These are phyloP conservation scores for Magnolia officinalis DNA, from an alignment of 164 flowering plant genomes.

Conservation along the genomic window DNA sequence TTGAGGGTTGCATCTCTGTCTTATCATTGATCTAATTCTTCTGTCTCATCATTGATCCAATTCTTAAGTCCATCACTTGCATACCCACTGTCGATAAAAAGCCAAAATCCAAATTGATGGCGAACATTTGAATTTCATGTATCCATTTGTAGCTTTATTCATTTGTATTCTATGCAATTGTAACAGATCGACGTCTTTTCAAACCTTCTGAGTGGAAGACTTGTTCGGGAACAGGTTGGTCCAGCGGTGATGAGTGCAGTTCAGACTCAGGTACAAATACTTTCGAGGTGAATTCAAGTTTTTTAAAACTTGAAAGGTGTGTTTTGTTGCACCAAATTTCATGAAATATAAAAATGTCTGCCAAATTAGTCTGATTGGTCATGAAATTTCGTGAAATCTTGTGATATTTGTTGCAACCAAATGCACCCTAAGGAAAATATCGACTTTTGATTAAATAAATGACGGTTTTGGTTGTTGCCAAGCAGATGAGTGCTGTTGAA, in stretches of 20 bases:
- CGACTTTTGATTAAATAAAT: conserved; percentile 13
- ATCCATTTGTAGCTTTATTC: not conserved
- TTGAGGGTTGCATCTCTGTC: no score
- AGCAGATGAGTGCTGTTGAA: conserved; percentile 83
- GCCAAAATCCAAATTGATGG: not conserved
- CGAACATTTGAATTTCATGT: not conserved
- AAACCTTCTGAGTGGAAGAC: conserved; percentile 87
- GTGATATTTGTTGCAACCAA: not conserved
- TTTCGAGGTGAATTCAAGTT: not conserved
- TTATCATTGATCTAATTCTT: not conserved
- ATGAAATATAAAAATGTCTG: not conserved
- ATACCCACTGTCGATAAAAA: not conserved
- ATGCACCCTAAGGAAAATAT: not conserved
- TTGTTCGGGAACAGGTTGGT: conserved; percentile 84
- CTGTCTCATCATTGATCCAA: not conserved
- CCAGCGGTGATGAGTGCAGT: conserved; percentile 96
- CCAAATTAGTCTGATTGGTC: not conserved
- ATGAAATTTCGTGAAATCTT: not conserved
- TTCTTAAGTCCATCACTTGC: not conserved
- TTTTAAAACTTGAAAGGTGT: not conserved
- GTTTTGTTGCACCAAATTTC: no score
- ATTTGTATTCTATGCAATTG: not conserved
- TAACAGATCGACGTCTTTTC: conserved; percentile 72
- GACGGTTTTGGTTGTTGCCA: conserved; percentile 7
- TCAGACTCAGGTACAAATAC: conserved; percentile 70